Base-by-base conservation (phyloP, 2,329 filamentous ascomycete genomes). In the Alternaria ethzedia region DNA sequence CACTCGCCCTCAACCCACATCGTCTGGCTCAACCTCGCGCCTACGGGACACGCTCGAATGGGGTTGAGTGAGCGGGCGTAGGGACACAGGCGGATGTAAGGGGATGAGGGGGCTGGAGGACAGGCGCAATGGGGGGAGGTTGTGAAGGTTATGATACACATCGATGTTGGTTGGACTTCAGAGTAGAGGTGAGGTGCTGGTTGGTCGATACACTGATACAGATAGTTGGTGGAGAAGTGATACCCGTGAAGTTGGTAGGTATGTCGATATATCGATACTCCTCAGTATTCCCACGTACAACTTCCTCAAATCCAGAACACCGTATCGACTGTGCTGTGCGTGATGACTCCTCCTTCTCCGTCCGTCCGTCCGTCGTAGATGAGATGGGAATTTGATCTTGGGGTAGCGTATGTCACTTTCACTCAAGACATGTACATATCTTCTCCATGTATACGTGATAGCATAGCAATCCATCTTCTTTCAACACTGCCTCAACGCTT, bases 61-160 rank as follows among this genome's bases (percentile, higher is more conserved):
- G 68, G 63, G 3, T 47, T 21, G 23, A 54, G 56, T 6, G 52
- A 28, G 21, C 11, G 50, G 2, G 66, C 66, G 4, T 43, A 23
- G 4, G 32, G 11, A 21, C 74, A 75, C 11, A 66, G 61, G 10
- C 67, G 64, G 10, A 70, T 50, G 59, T 74, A 72, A 0, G 73
- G 73, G 10, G 46, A 60, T 12, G 51, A 49, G 4, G 72, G 73
- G 10, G 44, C 36, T 0, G 74, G 70, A 2, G 75, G 72, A 30
- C 75, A 78, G n/a, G 65, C 63, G 59, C 75, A 78, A 9, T 49
- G 56, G 4, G 54, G 73, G 20, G 49, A 58, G 13, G 57, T 47
- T 13, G 51, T 44, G n/a, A 74, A 78, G 47, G 71, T 41, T 28
- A 75, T 64, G 26, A 56, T 41, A 57, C 75, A 78, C 75, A 77